Conservation (phyloP, 768 basidiomycete species). For the Leccinum subtestaceum region DNA sequence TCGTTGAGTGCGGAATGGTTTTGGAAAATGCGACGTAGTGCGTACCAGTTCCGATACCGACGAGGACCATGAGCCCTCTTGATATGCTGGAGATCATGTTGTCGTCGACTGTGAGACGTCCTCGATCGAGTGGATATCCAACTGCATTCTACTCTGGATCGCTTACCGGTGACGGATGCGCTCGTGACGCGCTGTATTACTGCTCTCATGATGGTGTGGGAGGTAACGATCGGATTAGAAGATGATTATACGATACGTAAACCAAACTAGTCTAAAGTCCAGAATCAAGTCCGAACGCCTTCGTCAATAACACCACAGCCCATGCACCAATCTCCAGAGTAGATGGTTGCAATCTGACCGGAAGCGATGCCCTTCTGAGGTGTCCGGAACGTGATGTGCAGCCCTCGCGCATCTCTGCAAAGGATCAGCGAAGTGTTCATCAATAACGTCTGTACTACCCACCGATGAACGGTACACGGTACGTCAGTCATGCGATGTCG, state of each 20-base stretch:
- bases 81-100: conserved; percentile 80
- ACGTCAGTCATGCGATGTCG: conserved; percentile 66
- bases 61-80: conserved; percentile 82
- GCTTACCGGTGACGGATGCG: conserved; percentile 79
- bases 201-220: conserved; percentile 60
- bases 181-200: conserved; percentile 80
- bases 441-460: conserved; percentile 14
- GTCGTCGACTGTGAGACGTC: conserved; percentile 60
- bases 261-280: not conserved
- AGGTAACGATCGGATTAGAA: conserved; percentile 1
- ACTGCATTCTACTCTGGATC: not conserved
- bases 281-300: conserved; percentile 14
- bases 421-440: conserved; percentile 3
- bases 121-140: not conserved
- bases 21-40: not conserved
- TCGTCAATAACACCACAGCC: conserved; percentile 71
- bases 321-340: conserved; percentile 73
- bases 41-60: conserved; percentile 83
- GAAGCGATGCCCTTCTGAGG: conserved; percentile 68
- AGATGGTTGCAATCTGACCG: conserved; percentile 80
- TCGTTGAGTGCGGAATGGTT: conserved; percentile 2
- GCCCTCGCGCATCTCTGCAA: conserved; percentile 24
- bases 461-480: conserved; percentile 53
- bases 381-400: conserved; percentile 49
- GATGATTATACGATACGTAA: not conserved